Conservation (phyloP, 1,139 yeast genomes). For the Saccharomyces hybrid region DNA sequence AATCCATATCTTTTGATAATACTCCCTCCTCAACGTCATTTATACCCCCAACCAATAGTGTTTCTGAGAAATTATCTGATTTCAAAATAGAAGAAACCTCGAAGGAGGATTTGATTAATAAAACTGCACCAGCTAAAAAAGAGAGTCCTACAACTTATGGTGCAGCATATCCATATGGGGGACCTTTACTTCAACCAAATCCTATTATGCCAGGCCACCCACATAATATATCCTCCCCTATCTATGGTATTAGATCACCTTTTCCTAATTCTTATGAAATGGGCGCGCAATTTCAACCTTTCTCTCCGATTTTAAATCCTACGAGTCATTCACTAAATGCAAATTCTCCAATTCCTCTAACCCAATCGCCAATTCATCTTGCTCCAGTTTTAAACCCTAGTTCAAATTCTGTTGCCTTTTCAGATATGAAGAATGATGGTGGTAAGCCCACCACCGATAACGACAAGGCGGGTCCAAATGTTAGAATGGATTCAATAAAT, state of each 20-base stretch:
- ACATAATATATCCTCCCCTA: conserved; percentile 17
- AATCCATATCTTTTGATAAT: conserved; percentile 26
- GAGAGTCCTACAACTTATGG: conserved; percentile 15
- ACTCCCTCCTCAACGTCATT: conserved; percentile 14
- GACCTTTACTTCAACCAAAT: conserved; percentile 29
- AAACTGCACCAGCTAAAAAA: not conserved
- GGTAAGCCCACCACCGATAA: conserved; percentile 1
- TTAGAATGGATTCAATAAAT: conserved; percentile 6
- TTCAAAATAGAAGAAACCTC: conserved; percentile 5
- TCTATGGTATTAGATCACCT: conserved; percentile 28
- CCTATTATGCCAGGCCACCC: conserved; percentile 25
- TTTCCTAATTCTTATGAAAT: conserved; percentile 29
- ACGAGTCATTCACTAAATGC: conserved; percentile 19
- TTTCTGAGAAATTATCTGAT: not conserved
- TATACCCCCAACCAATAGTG: conserved; percentile 7
- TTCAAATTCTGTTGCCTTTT: conserved; percentile 4
- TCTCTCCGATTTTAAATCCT: conserved; percentile 23
- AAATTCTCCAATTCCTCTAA: conserved; percentile 20
- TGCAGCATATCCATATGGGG: conserved; percentile 33
- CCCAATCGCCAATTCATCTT: conserved; percentile 18
- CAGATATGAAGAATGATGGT: conserved; percentile 3
- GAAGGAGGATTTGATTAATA: conserved; percentile 4
- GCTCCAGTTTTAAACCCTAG: conserved; percentile 8
- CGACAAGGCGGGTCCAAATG: conserved; percentile 5
- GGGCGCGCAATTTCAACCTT: conserved; percentile 29